Evolutionary conservation across 805 yeast genomes (phyloP).

Genomic region (Sporopachydermia lactativora): DNA sequence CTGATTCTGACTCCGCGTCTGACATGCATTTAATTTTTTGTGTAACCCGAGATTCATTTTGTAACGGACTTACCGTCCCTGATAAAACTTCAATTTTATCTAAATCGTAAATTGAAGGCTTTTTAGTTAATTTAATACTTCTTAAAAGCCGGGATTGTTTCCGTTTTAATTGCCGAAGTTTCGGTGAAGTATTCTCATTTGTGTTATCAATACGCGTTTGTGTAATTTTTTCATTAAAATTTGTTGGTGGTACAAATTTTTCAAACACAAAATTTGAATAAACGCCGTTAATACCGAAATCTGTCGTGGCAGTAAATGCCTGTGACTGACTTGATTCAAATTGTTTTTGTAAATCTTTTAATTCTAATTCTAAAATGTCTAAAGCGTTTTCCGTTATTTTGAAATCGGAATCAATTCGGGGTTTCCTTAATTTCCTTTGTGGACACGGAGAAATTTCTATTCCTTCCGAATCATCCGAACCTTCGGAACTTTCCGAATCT

Average conservation of each 20-base stretch:
- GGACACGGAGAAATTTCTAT: background rate
- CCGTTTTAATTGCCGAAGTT: background rate
- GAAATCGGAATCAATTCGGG: background rate
- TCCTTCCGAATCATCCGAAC: background rate
- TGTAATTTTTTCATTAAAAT: background rate
- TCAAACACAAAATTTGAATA: background rate
- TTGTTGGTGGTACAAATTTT: background rate
- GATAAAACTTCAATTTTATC: background rate
- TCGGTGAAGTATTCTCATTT: background rate
- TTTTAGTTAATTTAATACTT: background rate
- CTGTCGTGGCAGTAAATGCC: background rate
- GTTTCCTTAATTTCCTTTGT: background rate
- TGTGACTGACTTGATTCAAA: background rate
- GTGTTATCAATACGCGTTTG: background rate
- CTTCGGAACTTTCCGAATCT: background rate
- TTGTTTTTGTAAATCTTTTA: background rate
- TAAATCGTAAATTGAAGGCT: background rate
- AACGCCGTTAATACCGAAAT: constrained; percentile 3
- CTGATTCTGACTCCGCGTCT: too few relatives aligned
- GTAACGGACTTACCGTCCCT: background rate
- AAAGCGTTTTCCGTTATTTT: constrained; percentile 1
- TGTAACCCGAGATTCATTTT: too few relatives aligned
- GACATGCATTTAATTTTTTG: too few relatives aligned
- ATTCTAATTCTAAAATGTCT: background rate
- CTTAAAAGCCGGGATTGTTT: background rate